Percentiles rank a stretch among this genome's conserved stretches.
Evolutionary conservation across 164 flowering plant species (phyloP).

Genomic region (Santalum album): DNA sequence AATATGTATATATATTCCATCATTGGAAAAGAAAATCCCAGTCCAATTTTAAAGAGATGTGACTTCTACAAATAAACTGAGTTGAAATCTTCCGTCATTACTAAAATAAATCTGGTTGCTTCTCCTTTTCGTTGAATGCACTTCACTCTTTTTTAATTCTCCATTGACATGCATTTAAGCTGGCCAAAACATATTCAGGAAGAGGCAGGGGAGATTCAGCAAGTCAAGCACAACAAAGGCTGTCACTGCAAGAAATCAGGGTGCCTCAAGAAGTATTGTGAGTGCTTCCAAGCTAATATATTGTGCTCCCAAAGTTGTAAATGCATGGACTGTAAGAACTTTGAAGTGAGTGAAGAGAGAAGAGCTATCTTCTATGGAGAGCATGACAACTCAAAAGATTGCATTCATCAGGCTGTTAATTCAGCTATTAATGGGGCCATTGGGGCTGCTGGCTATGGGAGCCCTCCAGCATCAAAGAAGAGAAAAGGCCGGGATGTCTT

Average conservation of each 20-base stretch:
- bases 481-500: neutral
- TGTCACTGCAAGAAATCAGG: slow-evolving; percentile 7
- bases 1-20: too few species aligned
- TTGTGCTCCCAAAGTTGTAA: slow-evolving; percentile 5
- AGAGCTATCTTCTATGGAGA: slow-evolving; percentile 2
- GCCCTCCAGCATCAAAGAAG: neutral
- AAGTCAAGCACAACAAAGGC: slow-evolving; percentile 2
- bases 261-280: slow-evolving; percentile 8
- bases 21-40: too few species aligned
- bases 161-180: neutral
- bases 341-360: slow-evolving; percentile 6
- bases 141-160: neutral
- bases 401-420: slow-evolving; percentile 2
- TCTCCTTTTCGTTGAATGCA: neutral
- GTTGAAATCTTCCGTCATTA: too few species aligned
- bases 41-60: too few species aligned
- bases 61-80: too few species aligned
- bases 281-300: slow-evolving; percentile 4
- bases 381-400: neutral
- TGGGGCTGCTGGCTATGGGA: slow-evolving; percentile 3
- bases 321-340: slow-evolving; percentile 8
- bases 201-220: neutral
- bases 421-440: slow-evolving; percentile 6
- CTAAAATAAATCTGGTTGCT: neutral
- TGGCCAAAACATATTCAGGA: neutral